Evolutionary conservation across 805 yeast genomes (phyloP).

Genomic region (Candida qinlingensis): DNA sequence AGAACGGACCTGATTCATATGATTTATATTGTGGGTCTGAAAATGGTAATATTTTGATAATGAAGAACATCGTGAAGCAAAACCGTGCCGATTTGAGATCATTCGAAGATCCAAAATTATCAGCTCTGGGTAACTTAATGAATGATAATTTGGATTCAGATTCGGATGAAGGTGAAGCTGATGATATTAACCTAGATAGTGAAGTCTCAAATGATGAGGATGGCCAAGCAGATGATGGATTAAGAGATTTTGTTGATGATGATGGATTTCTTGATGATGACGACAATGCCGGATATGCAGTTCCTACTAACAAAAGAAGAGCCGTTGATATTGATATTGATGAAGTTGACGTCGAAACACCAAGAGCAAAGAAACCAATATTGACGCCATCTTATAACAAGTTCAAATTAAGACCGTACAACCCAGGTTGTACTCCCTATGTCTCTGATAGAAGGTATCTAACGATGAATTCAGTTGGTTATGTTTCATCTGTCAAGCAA

Average conservation of each 20-base stretch:
- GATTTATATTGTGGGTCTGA: slow-evolving; percentile 32
- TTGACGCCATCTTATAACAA: slow-evolving; percentile 3
- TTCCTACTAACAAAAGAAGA: slow-evolving; percentile 16
- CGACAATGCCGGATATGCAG: slow-evolving; percentile 34
- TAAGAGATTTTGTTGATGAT: slow-evolving; percentile 33
- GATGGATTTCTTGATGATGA: slow-evolving; percentile 61
- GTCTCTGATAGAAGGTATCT: slow-evolving; percentile 63
- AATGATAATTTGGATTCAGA: slow-evolving; percentile 28
- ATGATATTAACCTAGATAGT: slow-evolving; percentile 24
- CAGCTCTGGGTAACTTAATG: slow-evolving; percentile 13
- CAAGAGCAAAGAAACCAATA: slow-evolving; percentile 7
- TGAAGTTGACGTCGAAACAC: slow-evolving; percentile 2
- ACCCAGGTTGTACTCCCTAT: slow-evolving; percentile 88
- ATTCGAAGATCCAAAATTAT: not conserved
- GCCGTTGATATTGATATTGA: slow-evolving; percentile 7
- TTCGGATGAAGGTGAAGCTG: slow-evolving; percentile 25
- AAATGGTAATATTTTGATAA: slow-evolving; percentile 34
- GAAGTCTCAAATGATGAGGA: slow-evolving; percentile 18
- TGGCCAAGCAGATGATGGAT: slow-evolving; percentile 28
- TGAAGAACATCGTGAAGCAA: slow-evolving; percentile 24
- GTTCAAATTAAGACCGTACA: slow-evolving; percentile 54
- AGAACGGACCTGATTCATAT: slow-evolving; percentile 17
- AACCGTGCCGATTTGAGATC: not conserved
- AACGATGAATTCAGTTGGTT: slow-evolving; percentile 76
- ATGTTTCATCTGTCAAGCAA: slow-evolving; percentile 70